phyloP scores from a whole-genome alignment of 148 eudicot genomes.

The Cornus florida region DNA sequence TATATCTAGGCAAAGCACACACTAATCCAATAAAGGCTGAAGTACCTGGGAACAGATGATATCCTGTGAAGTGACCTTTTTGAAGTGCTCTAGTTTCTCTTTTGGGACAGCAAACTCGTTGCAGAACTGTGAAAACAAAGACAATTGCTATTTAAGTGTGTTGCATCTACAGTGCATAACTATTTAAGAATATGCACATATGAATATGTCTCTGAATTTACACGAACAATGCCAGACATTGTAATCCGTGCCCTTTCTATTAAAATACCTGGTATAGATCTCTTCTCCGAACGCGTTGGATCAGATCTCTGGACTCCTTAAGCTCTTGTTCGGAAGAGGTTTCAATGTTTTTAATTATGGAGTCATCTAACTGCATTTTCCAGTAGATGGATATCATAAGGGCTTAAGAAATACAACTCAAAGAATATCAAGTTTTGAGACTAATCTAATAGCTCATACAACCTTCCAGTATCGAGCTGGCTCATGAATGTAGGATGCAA shows the following conservation, averaged over 20 bases:
- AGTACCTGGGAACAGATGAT: slow-evolving; percentile 63
- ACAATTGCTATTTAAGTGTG: neutral
- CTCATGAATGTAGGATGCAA: slow-evolving; percentile 41
- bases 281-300: slow-evolving; percentile 56
- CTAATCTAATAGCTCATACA: slow-evolving; percentile 9
- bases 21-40: neutral
- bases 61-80: slow-evolving; percentile 47
- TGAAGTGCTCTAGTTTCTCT: slow-evolving; percentile 50
- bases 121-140: slow-evolving; percentile 46
- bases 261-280: slow-evolving; percentile 62
- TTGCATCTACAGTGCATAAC: neutral
- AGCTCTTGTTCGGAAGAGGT: slow-evolving; percentile 36
- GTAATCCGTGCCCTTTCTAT: neutral
- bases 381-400: neutral
- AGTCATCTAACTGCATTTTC: slow-evolving; percentile 57
- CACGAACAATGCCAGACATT: neutral
- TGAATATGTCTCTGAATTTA: neutral
- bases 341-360: slow-evolving; percentile 57
- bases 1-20: neutral
- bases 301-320: slow-evolving; percentile 60
- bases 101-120: slow-evolving; percentile 70
- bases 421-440: neutral
- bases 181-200: neutral
- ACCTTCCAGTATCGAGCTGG: slow-evolving; percentile 77
- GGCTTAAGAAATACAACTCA: neutral